Conservation (phyloP, 441 rosid species). For the Pelargonium cotyledonis region DNA sequence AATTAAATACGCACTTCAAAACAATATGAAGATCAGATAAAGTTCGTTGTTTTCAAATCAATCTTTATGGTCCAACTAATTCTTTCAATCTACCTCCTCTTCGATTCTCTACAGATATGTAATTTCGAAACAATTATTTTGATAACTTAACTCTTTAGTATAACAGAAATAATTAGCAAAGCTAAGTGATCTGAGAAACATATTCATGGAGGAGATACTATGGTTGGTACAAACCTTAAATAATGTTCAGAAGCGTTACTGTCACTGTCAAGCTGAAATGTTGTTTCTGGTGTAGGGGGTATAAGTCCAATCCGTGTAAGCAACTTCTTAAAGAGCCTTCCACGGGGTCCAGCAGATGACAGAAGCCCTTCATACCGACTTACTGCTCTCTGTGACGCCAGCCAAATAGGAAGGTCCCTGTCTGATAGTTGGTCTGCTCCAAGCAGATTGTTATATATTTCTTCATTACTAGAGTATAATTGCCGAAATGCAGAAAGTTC, state of each 20-base stretch:
- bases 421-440: constrained; percentile 48
- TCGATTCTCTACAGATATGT: background rate
- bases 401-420: constrained; percentile 69
- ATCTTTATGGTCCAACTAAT: constrained; percentile 6
- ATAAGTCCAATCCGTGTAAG: constrained; percentile 66
- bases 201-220: background rate
- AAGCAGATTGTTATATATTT: constrained; percentile 36
- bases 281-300: constrained; percentile 53
- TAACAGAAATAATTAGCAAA: background rate
- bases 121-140: background rate
- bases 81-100: constrained; percentile 2
- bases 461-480: constrained; percentile 40
- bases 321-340: constrained; percentile 70
- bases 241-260: constrained; percentile 59
- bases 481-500: constrained; percentile 50
- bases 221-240: constrained; percentile 48
- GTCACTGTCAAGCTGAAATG: constrained; percentile 46
- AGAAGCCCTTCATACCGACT: constrained; percentile 81
- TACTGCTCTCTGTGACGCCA: constrained; percentile 92
- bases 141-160: too few relatives aligned
- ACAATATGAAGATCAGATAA: constrained; percentile 10
- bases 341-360: constrained; percentile 85
- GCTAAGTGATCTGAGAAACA: constrained; percentile 5
- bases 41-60: constrained; percentile 11
- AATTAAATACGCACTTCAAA: constrained; percentile 9